These are phyloP conservation scores for Heliamphora pulchella DNA, from an alignment of 179 eudicot genomes.

Conservation along the genomic window DNA sequence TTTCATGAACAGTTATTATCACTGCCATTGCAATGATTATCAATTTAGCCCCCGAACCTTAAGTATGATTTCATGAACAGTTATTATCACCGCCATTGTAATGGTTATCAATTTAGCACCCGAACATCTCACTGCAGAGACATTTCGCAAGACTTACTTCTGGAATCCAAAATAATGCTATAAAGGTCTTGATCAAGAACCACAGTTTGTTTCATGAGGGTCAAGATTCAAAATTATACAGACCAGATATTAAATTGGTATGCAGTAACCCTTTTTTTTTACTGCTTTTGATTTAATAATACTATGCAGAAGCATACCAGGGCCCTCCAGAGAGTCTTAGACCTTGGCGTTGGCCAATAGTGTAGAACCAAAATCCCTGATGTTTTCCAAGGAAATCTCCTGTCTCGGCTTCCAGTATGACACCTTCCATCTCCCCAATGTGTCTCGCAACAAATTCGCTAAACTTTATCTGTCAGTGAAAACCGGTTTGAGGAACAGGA, in stretches of 20 bases:
- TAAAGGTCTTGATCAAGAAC: background rate
- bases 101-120: background rate
- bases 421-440: slow-evolving; percentile 88
- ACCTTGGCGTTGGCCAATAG: slow-evolving; percentile 96
- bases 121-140: background rate
- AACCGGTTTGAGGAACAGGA: slow-evolving; percentile 13
- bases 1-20: background rate
- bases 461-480: slow-evolving; percentile 57
- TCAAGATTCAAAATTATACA: background rate
- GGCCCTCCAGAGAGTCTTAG: slow-evolving; percentile 93
- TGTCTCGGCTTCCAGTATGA: slow-evolving; percentile 88
- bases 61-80: background rate
- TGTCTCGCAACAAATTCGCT: slow-evolving; percentile 95
- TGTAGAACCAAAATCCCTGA: slow-evolving; percentile 92
- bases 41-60: background rate
- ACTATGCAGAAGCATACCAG: slow-evolving; percentile 39
- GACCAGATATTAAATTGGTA: background rate
- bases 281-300: background rate
- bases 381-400: slow-evolving; percentile 87
- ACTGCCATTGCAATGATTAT: background rate
- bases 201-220: slow-evolving; percentile 1
- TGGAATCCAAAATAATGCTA: background rate
- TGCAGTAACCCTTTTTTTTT: background rate
- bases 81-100: background rate
- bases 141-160: too few relatives aligned